These are phyloP conservation scores for Casaregolazyma suthepensis DNA, from an alignment of 1,139 yeast species.

Conservation along the genomic window DNA sequence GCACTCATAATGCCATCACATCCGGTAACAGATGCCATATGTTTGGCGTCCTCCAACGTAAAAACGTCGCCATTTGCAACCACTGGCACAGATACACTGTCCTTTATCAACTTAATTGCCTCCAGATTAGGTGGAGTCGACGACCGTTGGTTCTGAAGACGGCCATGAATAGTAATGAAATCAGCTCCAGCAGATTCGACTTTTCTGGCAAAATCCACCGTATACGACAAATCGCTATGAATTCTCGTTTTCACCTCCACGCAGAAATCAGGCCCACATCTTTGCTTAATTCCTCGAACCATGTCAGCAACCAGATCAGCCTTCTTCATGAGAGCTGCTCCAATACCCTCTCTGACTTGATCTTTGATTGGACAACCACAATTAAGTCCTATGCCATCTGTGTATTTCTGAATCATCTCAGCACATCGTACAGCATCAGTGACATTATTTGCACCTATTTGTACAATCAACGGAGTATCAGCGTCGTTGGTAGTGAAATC, in stretches of 20 bases:
- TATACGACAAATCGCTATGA: constrained; percentile 66
- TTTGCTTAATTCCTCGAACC: constrained; percentile 75
- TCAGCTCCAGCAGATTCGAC: constrained; percentile 90
- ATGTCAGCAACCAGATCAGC: constrained; percentile 75
- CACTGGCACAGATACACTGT: constrained; percentile 58
- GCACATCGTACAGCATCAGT: constrained; percentile 79
- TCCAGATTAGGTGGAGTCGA: constrained; percentile 77
- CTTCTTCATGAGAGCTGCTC: constrained; percentile 87
- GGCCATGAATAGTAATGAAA: constrained; percentile 88
- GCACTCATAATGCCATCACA: constrained; percentile 96
- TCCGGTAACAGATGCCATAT: constrained; percentile 59
- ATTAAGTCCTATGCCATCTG: constrained; percentile 90
- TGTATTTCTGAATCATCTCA: constrained; percentile 82
- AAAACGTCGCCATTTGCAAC: constrained; percentile 96
- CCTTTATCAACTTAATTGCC: constrained; percentile 65
- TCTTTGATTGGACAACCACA: constrained; percentile 98
- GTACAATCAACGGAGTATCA: constrained; percentile 76
- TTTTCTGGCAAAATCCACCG: constrained; percentile 61
- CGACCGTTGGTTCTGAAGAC: constrained; percentile 79
- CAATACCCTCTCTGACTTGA: constrained; percentile 92
- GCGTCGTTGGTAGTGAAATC: constrained; percentile 74
- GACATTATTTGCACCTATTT: constrained; percentile 85
- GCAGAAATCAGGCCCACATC: constrained; percentile 62
- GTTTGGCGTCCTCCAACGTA: constrained; percentile 52
- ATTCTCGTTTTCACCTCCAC: constrained; percentile 90